Base-by-base conservation (phyloP, 257 asterid species). In the Coffea eugenioides region DNA sequence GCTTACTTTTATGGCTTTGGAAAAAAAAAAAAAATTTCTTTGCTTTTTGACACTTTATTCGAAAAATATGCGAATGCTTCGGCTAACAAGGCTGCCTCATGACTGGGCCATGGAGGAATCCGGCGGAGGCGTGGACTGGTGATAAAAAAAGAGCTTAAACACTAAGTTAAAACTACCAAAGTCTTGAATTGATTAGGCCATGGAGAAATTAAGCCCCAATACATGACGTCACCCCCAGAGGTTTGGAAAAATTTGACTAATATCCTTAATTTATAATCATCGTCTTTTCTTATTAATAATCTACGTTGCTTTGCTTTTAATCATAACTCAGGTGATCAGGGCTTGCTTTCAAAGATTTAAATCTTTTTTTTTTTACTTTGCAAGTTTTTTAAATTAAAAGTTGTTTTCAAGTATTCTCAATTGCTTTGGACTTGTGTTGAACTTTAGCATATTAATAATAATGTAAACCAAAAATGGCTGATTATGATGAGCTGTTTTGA, bases 71-170 rank as follows among this genome's bases (percentile, higher is more conserved):
- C 39, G 23, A 13, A 25, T 23, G 9, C 25, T 43, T 8, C 46
- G 7, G 39, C 69, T 74, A 69, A 77, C 69, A 73, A 20, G 34
- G 51, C 20, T 43, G 1, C 68, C 64, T 21, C 71, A 5, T 52
- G 25, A 64, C 39, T 62, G 21, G 21, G 75, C 5, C 49, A 49
- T 36, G 20, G 21, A 34, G 15, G 67, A 9, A 43, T 77, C 75
- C 25, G 25, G 54, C 8, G 16, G 45, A 78, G 81, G 81, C 69
- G 81, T 59, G 59, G 69, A 68, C 71, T 27, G 46, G 74, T 71
- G 73, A 82, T 59, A 4, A 39, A 4, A 39, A 4, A 41, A 56
- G 18, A 56, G n/a, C 64, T 18, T 56, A 56, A 18, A 56, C 25
- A 18, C 2, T 18, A 56, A 56, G 64, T 18, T 56, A 8, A 18